Evolutionary conservation across 768 basidiomycete genomes (phyloP), one percentile per base, ranked within the genome.

Genomic region (Tulasnella sp.): DNA sequence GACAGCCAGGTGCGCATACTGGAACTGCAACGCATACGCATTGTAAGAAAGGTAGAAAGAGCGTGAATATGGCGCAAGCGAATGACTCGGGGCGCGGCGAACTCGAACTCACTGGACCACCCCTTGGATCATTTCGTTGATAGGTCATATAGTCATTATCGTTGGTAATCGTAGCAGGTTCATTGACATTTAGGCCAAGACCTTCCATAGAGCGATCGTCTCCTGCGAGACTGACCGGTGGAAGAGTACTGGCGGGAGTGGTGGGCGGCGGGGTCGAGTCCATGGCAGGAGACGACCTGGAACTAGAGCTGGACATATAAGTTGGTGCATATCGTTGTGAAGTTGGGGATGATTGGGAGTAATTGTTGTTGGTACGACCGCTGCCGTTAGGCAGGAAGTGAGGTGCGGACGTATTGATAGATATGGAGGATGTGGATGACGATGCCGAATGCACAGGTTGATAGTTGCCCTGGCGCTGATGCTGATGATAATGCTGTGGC

Each of bases 191-290:
- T 27, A 65, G 66, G 26, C 74, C 59, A 17, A 52, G 24, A n/a
- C 51, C 51, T 34, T 59, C 58, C 58, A 50, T 11, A 26, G 27
- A 34, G 11, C 45, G 29, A 30, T 59, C 60, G 59, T 76, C 76
- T 9, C 70, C 67, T 10, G 72, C 51, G 30, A 76, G 65, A 63
- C 74, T 75, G 42, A 74, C 74, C 23, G 76, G 73, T 53, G 74
- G 79, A 17, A 68, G 72, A 29, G 72, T 72, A 64, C 79, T 73
- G 51, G 76, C 78, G 11, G 85, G 83, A 10, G 85, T 84, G 66
- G 76, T 78, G 26, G 84, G 84, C 3, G 85, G 84, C 59, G 86
- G 84, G n/a, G 84, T 82, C 2, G 82, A 79, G 62, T 84, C 83
- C 51, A 80, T 77, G 42, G 75, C 76, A 4, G 79, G 81, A 1